Evolutionary conservation across 495 filamentous ascomycete genomes (phyloP), one percentile per base, ranked within the genome.

Genomic region (Xylaria telfairii): DNA sequence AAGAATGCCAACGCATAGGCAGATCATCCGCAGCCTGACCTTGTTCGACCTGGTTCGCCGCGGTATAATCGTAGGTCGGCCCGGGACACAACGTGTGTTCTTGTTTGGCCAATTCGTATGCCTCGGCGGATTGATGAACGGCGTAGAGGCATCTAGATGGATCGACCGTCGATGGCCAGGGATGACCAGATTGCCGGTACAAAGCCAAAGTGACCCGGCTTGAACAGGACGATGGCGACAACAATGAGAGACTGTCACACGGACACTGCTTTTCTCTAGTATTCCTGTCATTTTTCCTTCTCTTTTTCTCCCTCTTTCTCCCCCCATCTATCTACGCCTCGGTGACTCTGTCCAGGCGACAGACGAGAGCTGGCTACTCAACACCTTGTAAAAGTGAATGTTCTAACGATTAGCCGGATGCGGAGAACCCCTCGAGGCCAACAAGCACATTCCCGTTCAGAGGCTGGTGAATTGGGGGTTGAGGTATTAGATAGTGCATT

Each of bases 1-100:
- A 34, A 49, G 28, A 65, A 59, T 70, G 68, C 68, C 68, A 70
- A 70, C 68, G 68, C 68, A 70, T 54, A 57, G 12, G 49, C 37
- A 24, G 68, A 65, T 70, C 68, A 70, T 70, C 60, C 46, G 63
- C 61, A 63, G 68, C 68, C 68, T 70, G 68, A 70, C 68, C 61
- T 65, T 70, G 60, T 26, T 59, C 32, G 60, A 21, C 61, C 61
- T 51, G 49, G 47, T 21, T 30, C 19, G 47, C 32, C 21, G 61
- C 49, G 61, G 39, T 70, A 65, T 41, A 32, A 59, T 65, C 61
- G 32, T 49, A 65, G 15, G 49, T 59, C 68, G 61, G 44, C 9
- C 61, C 49, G 59, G 59, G 30, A 65, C 57, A 51, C 64, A 44
- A 53, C 67, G 26, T 59, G 28, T 28, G 39, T 49, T 49, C 19